Percentiles rank a stretch among this genome's conserved stretches.
Evolutionary conservation across 1,139 yeast species (phyloP).

Genomic region (Kodamaea derodonti): DNA sequence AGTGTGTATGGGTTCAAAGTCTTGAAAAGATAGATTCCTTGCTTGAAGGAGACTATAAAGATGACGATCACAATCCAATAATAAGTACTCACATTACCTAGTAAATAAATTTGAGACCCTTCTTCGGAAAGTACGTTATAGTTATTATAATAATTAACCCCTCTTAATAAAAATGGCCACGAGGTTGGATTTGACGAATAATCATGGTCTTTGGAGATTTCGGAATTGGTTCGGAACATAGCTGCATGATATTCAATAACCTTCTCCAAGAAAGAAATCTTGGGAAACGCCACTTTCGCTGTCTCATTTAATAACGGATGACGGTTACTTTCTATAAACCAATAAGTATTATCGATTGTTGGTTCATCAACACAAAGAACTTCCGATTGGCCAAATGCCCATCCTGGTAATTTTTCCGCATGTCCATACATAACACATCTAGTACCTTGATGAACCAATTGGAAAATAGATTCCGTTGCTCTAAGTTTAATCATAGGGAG

Average conservation of each 20-base stretch:
- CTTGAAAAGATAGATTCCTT: conserved; percentile 18
- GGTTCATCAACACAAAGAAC: conserved; percentile 71
- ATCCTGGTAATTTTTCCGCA: conserved; percentile 55
- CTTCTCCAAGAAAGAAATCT: conserved; percentile 23
- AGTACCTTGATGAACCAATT: conserved; percentile 55
- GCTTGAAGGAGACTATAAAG: conserved; percentile 17
- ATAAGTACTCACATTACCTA: conserved; percentile 38
- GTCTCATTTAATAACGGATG: conserved; percentile 43
- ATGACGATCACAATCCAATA: conserved; percentile 23
- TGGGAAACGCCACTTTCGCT: conserved; percentile 25
- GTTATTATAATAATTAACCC: conserved; percentile 27
- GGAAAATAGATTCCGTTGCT: conserved; percentile 55
- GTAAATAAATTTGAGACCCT: conserved; percentile 26
- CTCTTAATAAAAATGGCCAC: conserved; percentile 39
- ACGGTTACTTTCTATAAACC: conserved; percentile 65
- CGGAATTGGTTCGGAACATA: conserved; percentile 28
- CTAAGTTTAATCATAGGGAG: conserved; percentile 40
- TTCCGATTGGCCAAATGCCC: conserved; percentile 73
- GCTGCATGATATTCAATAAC: conserved; percentile 33
- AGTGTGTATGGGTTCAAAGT: conserved; percentile 32
- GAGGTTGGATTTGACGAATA: conserved; percentile 31
- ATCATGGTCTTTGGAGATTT: conserved; percentile 24
- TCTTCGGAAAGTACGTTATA: conserved; percentile 1
- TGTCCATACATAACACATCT: conserved; percentile 64
- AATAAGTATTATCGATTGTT: conserved; percentile 51